Conservation (phyloP, 2,329 filamentous ascomycete species). For the Fusarium setosum region DNA sequence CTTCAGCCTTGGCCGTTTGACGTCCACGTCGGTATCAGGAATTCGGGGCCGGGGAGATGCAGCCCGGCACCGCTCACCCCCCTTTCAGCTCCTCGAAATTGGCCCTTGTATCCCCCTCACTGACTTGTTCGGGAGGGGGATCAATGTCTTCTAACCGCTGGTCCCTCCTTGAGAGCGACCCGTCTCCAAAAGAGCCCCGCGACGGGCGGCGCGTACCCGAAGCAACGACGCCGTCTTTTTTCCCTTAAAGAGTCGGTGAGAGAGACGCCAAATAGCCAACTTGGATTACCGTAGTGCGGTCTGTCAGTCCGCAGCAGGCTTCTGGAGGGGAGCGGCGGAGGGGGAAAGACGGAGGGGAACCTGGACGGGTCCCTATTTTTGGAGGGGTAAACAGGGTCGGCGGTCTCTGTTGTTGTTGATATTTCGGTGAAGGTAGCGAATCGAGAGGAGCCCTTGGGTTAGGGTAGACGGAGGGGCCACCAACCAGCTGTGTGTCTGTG, state of each 20-base stretch:
- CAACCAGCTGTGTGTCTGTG: constrained; percentile 18
- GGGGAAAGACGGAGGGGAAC: constrained; percentile 35
- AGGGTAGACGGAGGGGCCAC: constrained; percentile 31
- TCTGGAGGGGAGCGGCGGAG: constrained; percentile 17
- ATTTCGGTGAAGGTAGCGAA: constrained; percentile 37
- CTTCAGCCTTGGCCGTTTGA: constrained; percentile 35
- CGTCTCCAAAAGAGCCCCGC: constrained; percentile 34
- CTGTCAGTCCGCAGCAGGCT: constrained; percentile 28
- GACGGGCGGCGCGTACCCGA: constrained; percentile 34
- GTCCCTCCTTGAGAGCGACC: constrained; percentile 22
- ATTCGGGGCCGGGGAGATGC: constrained; percentile 22
- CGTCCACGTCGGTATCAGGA: constrained; percentile 38
- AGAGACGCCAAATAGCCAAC: constrained; percentile 25
- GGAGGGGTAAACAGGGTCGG: constrained; percentile 35
- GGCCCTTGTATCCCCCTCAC: background rate
- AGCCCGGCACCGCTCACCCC: constrained; percentile 18
- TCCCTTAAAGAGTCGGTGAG: constrained; percentile 41
- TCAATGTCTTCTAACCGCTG: no score
- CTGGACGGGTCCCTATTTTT: constrained; percentile 39
- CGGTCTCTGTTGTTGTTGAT: constrained; percentile 23
- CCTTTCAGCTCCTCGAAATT: constrained; percentile 12
- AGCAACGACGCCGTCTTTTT: constrained; percentile 35
- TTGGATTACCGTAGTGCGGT: constrained; percentile 30
- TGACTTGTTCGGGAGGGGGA: constrained; percentile 13
- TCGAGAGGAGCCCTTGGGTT: constrained; percentile 29